Evolutionary conservation across 148 eudicot genomes (phyloP), one percentile per base, ranked within the genome.

Genomic region (Agrostemma githago): DNA sequence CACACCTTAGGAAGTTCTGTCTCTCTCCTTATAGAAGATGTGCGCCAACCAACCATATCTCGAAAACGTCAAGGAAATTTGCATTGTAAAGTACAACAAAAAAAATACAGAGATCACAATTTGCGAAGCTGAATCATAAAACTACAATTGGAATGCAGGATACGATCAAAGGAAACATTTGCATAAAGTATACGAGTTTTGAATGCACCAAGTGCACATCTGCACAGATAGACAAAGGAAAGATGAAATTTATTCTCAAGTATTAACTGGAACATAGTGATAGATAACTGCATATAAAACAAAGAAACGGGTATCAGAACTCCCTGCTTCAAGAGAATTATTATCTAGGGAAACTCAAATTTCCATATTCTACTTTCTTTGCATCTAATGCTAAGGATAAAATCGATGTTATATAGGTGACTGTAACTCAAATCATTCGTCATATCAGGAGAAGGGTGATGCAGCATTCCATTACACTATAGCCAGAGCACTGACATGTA

Each of bases 31-130:
- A 95, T 79, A 3, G 99, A 95, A 57, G 99, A 95, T 69, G 99
- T 92, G 61, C 97, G 94, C 92, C 97, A 92, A 74, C 99, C 99
- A 85, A 95, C 99, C 96, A 95, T 87, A 84, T 95, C 99, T 95
- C 66, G 40, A 66, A 54, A 74, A 68, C 20, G 82, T 84, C 79
- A 83, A 89, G 90, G 80, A 80, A 54, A 76, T 21, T 21, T 70
- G 48, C 68, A 54, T 60, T 14, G 67, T 77, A 40, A 72, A 9
- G 68, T 34, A 61, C 58, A 51, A 54, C 56, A 51, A 51, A 51
- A 51, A 51, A 51, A 51, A 51, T 4, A 51, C 15, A 51, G 61
- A 59, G 7, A 80, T 68, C 57, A 39, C 39, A 64, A 61, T 21
- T 57, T 44, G 12, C 11, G 11, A 46, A 62, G 53, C 48, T 34